Conservation (phyloP, 2,329 filamentous ascomycete genomes). For the Aschersonia sp. region DNA sequence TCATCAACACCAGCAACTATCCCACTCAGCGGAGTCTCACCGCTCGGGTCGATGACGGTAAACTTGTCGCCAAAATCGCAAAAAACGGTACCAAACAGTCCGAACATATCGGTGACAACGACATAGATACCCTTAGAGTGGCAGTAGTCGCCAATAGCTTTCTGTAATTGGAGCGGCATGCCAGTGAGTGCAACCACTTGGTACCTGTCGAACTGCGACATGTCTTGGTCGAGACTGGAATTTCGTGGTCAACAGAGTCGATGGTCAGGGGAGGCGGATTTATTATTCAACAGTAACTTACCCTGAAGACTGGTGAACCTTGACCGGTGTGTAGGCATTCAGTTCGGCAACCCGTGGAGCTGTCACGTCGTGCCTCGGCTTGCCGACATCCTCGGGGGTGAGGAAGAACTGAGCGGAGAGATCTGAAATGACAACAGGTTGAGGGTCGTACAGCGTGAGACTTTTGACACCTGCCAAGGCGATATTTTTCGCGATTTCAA, state of each 20-base stretch:
- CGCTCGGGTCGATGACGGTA: conserved; percentile 75
- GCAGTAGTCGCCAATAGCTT: conserved; percentile 80
- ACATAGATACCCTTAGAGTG: conserved; percentile 88
- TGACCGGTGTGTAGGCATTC: conserved; percentile 89
- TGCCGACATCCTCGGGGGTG: conserved; percentile 73
- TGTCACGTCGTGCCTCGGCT: conserved; percentile 75
- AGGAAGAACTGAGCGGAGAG: conserved; percentile 98
- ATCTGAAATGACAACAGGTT: conserved; percentile 69
- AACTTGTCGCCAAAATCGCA: conserved; percentile 96
- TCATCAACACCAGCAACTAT: conserved; percentile 86
- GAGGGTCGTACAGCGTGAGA: conserved; percentile 81
- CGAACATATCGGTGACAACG: conserved; percentile 76
- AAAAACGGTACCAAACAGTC: conserved; percentile 89
- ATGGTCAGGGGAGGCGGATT: conserved; percentile 3
- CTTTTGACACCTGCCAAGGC: conserved; percentile 97
- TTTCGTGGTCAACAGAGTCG: not conserved
- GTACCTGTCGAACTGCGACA: conserved; percentile 75
- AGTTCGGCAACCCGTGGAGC: conserved; percentile 84
- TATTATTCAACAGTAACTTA: conserved; percentile 13
- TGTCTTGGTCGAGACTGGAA: conserved; percentile 55
- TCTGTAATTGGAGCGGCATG: conserved; percentile 65
- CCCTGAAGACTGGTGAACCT: conserved; percentile 50
- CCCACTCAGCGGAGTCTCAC: conserved; percentile 73
- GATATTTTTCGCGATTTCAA: conserved; percentile 98
- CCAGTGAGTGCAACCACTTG: conserved; percentile 87